phyloP scores from a whole-genome alignment of 1,284 basidiomycete genomes.

The Phellinidium pouzarii region DNA sequence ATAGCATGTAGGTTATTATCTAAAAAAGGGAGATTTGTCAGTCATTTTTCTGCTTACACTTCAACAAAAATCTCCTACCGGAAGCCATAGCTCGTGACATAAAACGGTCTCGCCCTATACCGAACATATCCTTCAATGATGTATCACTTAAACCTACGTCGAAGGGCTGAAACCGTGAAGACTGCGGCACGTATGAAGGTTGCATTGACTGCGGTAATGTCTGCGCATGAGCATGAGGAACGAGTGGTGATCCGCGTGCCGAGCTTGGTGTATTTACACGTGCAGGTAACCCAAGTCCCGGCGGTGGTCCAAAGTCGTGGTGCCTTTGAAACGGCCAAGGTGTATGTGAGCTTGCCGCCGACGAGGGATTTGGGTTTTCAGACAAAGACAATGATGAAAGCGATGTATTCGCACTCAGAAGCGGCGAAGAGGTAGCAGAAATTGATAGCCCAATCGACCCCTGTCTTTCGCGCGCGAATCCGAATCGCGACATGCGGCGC shows the following conservation, averaged over 20 bases:
- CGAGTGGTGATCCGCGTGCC: constrained; percentile 40
- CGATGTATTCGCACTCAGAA: constrained; percentile 42
- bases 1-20: constrained; percentile 24
- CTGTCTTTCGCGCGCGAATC: constrained; percentile 72
- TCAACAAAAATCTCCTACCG: constrained; percentile 48
- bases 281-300: constrained; percentile 24
- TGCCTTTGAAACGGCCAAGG: constrained; percentile 43
- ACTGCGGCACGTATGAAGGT: constrained; percentile 32
- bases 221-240: constrained; percentile 38
- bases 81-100: constrained; percentile 29
- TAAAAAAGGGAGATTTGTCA: no score
- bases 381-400: constrained; percentile 32
- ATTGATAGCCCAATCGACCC: constrained; percentile 44
- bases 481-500: constrained; percentile 74
- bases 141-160: constrained; percentile 59
- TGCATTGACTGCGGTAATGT: constrained; percentile 21
- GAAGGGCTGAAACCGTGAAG: constrained; percentile 49
- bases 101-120: constrained; percentile 53
- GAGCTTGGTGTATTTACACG: constrained; percentile 33
- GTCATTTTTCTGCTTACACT: no score
- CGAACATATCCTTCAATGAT: constrained; percentile 66
- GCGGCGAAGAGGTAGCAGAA: constrained; percentile 55
- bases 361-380: constrained; percentile 37
- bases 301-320: constrained; percentile 32
- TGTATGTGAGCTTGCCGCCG: constrained; percentile 28